phyloP scores from a whole-genome alignment of 352 stramenopile species.

The Phytophthora vignae region DNA sequence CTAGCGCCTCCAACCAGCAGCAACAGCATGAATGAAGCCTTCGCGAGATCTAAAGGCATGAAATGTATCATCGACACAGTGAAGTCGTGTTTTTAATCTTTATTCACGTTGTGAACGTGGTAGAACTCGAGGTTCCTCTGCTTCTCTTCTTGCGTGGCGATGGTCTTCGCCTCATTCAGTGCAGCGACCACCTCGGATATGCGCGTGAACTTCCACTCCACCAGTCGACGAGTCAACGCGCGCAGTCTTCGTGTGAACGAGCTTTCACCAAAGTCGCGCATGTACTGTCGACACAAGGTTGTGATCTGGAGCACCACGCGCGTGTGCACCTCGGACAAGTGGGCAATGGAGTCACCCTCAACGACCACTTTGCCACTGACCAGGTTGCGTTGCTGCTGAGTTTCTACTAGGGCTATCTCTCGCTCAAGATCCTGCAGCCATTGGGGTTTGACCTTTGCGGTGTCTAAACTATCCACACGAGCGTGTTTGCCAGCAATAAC shows the following conservation, averaged over 20 bases:
- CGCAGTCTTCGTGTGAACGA: conserved; percentile 50
- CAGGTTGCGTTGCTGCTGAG: conserved; percentile 33
- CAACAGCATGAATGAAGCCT: conserved; percentile 21
- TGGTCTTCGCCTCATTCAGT: conserved; percentile 31
- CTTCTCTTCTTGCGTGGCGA: conserved; percentile 57
- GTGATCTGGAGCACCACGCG: conserved; percentile 58
- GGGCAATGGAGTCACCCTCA: conserved; percentile 29
- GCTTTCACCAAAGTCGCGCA: conserved; percentile 45
- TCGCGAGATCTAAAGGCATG: conserved; percentile 4
- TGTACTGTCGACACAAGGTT: conserved; percentile 48
- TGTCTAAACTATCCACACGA: conserved; percentile 27
- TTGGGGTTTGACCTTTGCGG: conserved; percentile 41
- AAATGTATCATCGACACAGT: conserved; percentile 18
- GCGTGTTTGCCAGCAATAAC: conserved; percentile 50
- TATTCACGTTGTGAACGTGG: conserved; percentile 45
- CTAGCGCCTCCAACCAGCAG: conserved; percentile 14
- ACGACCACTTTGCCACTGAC: conserved; percentile 27
- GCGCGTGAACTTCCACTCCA: conserved; percentile 49
- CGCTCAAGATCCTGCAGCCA: conserved; percentile 59
- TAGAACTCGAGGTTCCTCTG: conserved; percentile 79
- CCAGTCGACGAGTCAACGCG: conserved; percentile 32
- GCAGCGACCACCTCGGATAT: conserved; percentile 38
- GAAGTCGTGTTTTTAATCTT: conserved; percentile 21
- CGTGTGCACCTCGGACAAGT: conserved; percentile 64
- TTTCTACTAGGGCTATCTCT: conserved; percentile 34